phyloP scores from a whole-genome alignment of 1,139 yeast species.

The Hyphopichia khmerensis region DNA sequence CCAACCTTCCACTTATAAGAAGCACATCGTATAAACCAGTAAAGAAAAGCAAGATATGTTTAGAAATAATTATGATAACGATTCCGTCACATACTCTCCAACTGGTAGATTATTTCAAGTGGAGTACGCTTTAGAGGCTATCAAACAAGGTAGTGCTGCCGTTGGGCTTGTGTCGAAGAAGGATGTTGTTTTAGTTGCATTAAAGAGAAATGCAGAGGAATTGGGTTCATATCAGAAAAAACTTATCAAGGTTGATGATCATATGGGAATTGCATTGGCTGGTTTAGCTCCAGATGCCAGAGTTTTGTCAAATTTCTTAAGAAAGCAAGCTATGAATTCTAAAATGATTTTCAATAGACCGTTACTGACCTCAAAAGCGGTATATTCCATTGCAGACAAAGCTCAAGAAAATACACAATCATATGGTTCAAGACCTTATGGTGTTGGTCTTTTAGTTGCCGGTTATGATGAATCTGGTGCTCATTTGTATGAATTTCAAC shows the following conservation, averaged over 20 bases:
- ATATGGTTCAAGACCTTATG: conserved; percentile 95
- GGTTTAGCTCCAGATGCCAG: conserved; percentile 99
- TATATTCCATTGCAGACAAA: conserved; percentile 84
- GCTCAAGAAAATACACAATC: conserved; percentile 97
- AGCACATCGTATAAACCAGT: not conserved
- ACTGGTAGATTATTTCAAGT: conserved; percentile 95
- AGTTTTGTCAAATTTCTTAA: conserved; percentile 79
- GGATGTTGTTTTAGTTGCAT: conserved; percentile 88
- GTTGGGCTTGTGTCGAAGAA: conserved; percentile 86
- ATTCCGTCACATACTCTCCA: conserved; percentile 95
- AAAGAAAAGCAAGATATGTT: conserved; percentile 46
- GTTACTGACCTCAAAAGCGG: conserved; percentile 83
- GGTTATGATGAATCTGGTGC: conserved; percentile 95
- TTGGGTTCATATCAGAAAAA: conserved; percentile 95
- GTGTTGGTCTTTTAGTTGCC: conserved; percentile 89
- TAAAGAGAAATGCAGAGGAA: conserved; percentile 95
- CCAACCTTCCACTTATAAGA: too few relatives aligned
- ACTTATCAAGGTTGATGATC: conserved; percentile 86
- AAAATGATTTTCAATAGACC: conserved; percentile 86
- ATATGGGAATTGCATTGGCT: conserved; percentile 92
- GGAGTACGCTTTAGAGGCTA: conserved; percentile 95
- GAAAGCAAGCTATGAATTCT: conserved; percentile 90
- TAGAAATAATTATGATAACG: conserved; percentile 98
- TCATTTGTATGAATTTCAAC: conserved; percentile 91
- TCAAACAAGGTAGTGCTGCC: conserved; percentile 97